These are phyloP conservation scores for Xylaria sp. DNA, from an alignment of 2,329 filamentous ascomycete species.

Conservation along the genomic window DNA sequence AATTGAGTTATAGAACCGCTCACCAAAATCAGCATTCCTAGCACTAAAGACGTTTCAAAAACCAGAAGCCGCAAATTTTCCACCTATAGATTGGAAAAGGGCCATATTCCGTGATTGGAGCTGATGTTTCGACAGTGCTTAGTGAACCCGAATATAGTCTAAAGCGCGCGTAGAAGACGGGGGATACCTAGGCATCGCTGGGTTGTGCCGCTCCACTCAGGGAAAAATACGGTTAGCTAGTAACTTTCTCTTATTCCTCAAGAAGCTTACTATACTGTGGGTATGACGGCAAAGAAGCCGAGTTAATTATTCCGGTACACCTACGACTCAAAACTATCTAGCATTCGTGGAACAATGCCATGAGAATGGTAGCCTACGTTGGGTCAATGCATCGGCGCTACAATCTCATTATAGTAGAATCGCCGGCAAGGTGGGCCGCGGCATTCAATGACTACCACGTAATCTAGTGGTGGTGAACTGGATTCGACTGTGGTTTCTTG, in stretches of 20 bases:
- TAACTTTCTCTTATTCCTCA: background rate
- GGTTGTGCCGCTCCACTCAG: slow-evolving; percentile 9
- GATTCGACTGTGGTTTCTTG: too few species aligned
- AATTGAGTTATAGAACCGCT: background rate
- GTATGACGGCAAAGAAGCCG: background rate
- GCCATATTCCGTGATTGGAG: background rate
- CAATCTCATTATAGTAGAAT: slow-evolving; percentile 11
- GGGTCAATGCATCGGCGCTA: slow-evolving; percentile 1
- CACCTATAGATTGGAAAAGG: slow-evolving; percentile 19
- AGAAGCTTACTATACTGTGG: background rate
- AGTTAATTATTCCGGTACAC: slow-evolving; percentile 13
- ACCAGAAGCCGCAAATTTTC: slow-evolving; percentile 16
- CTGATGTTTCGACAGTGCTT: background rate
- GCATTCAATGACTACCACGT: background rate
- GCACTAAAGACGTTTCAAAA: background rate
- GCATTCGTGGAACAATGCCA: slow-evolving; percentile 2
- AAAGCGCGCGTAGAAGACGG: background rate
- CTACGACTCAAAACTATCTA: background rate
- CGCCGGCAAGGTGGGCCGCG: slow-evolving; percentile 5
- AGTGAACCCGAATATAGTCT: slow-evolving; percentile 5
- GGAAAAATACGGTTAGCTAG: slow-evolving; percentile 13
- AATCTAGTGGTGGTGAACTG: background rate
- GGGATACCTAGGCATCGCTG: slow-evolving; percentile 5
- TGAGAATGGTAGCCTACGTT: background rate
- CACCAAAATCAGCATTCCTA: background rate